Conservation (phyloP, 805 yeast genomes). For the Candida maltosa region DNA sequence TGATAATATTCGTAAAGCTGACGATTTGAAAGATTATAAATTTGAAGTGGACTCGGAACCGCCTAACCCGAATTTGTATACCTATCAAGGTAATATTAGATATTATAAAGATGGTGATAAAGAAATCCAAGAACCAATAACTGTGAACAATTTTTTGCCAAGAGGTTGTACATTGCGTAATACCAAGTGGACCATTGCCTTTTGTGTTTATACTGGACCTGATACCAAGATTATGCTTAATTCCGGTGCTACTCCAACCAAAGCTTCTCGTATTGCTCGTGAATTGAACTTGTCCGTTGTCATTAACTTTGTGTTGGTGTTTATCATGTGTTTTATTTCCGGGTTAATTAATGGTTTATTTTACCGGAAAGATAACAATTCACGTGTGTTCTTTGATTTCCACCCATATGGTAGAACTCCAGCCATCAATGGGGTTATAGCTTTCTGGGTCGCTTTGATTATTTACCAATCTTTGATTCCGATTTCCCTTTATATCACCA, state of each 20-base stretch:
- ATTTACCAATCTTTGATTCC: conserved; percentile 78
- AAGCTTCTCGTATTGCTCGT: conserved; percentile 60
- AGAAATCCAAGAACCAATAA: conserved; percentile 53
- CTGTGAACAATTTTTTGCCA: conserved; percentile 60
- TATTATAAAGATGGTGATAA: conserved; percentile 41
- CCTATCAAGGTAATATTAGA: conserved; percentile 64
- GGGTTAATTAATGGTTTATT: conserved; percentile 70
- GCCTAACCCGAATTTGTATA: conserved; percentile 63
- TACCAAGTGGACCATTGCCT: conserved; percentile 73
- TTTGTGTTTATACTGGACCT: conserved; percentile 71
- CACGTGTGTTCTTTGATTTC: conserved; percentile 57
- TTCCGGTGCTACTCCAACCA: conserved; percentile 75
- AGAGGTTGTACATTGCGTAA: conserved; percentile 74
- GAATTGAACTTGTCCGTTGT: conserved; percentile 67
- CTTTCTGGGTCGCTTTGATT: conserved; percentile 70
- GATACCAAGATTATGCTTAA: conserved; percentile 78
- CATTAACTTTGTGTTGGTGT: conserved; percentile 58
- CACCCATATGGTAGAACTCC: conserved; percentile 58
- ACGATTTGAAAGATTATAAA: conserved; percentile 54
- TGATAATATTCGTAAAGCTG: conserved; percentile 45
- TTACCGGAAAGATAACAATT: conserved; percentile 41
- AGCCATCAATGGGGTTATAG: conserved; percentile 61
- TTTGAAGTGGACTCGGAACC: conserved; percentile 69
- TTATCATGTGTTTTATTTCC: conserved; percentile 63
- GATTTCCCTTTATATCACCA: conserved; percentile 72